phyloP scores from a whole-genome alignment of 2,329 filamentous ascomycete species.

The Catunica adiposa region DNA sequence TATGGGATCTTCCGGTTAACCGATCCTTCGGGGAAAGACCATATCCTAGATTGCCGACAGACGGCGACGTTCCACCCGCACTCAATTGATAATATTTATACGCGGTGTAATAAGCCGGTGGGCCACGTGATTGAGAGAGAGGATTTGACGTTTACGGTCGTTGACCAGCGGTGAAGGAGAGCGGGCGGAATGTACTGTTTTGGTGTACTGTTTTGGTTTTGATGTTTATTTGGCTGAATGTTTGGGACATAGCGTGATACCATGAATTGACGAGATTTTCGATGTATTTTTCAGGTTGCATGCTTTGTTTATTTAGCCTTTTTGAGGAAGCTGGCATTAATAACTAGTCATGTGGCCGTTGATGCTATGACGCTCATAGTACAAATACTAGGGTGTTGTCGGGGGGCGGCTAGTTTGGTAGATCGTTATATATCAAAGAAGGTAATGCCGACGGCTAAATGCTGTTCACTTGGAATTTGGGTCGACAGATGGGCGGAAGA shows the following conservation, averaged over 20 bases:
- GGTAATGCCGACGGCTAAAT: background rate
- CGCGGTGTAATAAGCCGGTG: conserved; percentile 47
- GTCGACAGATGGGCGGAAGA: too few species aligned
- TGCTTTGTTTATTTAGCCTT: too few species aligned
- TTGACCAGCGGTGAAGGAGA: conserved; percentile 33
- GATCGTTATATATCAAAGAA: background rate
- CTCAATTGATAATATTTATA: conserved; percentile 54
- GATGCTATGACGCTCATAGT: background rate
- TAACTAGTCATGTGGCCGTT: too few species aligned
- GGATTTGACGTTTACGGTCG: conserved; percentile 43
- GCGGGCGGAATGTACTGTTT: background rate
- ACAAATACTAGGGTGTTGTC: background rate
- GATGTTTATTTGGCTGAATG: too few species aligned
- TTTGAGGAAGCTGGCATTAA: too few species aligned
- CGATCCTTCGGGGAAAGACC: conserved; percentile 73
- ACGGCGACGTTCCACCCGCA: conserved; percentile 72
- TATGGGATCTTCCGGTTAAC: conserved; percentile 89
- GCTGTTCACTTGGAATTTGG: too few species aligned
- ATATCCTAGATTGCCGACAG: conserved; percentile 66
- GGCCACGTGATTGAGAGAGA: conserved; percentile 56
- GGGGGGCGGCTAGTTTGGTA: background rate
- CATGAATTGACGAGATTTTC: too few species aligned
- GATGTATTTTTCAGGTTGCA: too few species aligned
- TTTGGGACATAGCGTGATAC: too few species aligned
- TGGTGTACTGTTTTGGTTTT: too few species aligned